phyloP scores from a whole-genome alignment of 805 yeast genomes.

The Candida takata region DNA sequence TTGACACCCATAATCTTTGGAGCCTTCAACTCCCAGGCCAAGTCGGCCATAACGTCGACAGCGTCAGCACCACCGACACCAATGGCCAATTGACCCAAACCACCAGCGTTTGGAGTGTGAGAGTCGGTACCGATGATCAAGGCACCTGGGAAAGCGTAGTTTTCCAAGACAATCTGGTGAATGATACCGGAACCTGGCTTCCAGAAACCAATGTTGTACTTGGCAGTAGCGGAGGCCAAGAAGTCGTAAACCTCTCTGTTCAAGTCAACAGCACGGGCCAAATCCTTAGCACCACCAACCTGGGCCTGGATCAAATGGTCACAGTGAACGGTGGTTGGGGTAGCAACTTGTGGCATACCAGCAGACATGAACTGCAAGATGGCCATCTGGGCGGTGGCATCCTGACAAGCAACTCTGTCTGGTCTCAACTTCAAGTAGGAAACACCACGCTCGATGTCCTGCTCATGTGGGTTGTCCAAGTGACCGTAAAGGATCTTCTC shows the following conservation, averaged over 20 bases:
- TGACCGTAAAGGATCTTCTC: slow-evolving; percentile 95
- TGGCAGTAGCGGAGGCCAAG: slow-evolving; percentile 82
- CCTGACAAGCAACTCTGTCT: slow-evolving; percentile 98
- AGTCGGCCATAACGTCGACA: slow-evolving; percentile 90
- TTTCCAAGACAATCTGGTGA: slow-evolving; percentile 94
- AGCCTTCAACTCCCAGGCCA: slow-evolving; percentile 97
- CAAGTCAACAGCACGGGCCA: slow-evolving; percentile 76
- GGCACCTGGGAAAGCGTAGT: slow-evolving; percentile 96
- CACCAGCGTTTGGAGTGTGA: slow-evolving; percentile 99
- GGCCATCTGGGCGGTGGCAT: slow-evolving; percentile 99
- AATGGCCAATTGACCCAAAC: slow-evolving; percentile 93
- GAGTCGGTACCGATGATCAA: slow-evolving; percentile 96
- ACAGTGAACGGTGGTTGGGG: slow-evolving; percentile 95
- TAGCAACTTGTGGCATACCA: slow-evolving; percentile 84
- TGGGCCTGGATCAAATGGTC: slow-evolving; percentile 97
- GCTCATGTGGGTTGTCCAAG: slow-evolving; percentile 86
- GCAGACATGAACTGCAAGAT: slow-evolving; percentile 94
- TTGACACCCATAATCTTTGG: slow-evolving; percentile 94
- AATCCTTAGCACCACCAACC: slow-evolving; percentile 80
- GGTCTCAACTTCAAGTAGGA: slow-evolving; percentile 93
- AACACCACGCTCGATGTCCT: slow-evolving; percentile 78
- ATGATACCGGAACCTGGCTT: slow-evolving; percentile 99
- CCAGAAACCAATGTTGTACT: slow-evolving; percentile 98
- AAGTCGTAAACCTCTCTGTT: slow-evolving; percentile 95
- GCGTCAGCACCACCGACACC: slow-evolving; percentile 99